Percentiles rank a stretch among this genome's conserved stretches.
Evolutionary conservation across 148 eudicot species (phyloP).

Genomic region (Rhododendron kiyosumense): DNA sequence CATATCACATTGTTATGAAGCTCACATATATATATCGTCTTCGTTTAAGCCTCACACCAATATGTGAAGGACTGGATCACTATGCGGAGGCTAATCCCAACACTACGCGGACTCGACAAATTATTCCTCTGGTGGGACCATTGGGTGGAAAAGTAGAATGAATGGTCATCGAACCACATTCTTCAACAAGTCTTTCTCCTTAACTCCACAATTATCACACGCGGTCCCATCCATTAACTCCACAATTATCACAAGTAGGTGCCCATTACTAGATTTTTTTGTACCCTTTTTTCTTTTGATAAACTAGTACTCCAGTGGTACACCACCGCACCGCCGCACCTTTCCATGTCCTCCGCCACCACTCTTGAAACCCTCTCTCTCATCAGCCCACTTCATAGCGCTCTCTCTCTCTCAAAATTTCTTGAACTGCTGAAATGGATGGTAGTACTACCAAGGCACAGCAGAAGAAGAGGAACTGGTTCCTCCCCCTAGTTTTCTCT

Average conservation of each 20-base stretch:
- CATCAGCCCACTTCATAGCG: background rate
- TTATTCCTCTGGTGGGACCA: background rate
- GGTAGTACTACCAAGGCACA: conserved; percentile 20
- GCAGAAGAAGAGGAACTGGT: conserved; percentile 44
- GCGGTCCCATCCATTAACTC: background rate
- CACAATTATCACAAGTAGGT: background rate
- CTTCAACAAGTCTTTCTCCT: background rate
- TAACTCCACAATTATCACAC: background rate
- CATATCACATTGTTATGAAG: too few relatives aligned
- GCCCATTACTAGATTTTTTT: background rate
- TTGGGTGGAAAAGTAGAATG: background rate
- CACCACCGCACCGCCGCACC: background rate
- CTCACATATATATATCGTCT: too few relatives aligned
- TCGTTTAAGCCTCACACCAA: too few relatives aligned
- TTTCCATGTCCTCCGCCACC: background rate
- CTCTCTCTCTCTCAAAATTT: background rate
- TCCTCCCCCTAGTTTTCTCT: conserved; percentile 30
- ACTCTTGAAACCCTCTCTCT: background rate
- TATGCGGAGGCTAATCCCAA: too few relatives aligned
- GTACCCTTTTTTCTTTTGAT: too few relatives aligned
- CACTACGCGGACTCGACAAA: background rate
- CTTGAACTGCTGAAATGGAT: conserved; percentile 12
- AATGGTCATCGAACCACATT: background rate
- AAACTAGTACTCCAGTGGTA: background rate
- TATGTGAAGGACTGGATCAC: too few relatives aligned